Base-by-base conservation (phyloP, 2,329 filamentous ascomycete species). In the Aureobasidium subglaciale region DNA sequence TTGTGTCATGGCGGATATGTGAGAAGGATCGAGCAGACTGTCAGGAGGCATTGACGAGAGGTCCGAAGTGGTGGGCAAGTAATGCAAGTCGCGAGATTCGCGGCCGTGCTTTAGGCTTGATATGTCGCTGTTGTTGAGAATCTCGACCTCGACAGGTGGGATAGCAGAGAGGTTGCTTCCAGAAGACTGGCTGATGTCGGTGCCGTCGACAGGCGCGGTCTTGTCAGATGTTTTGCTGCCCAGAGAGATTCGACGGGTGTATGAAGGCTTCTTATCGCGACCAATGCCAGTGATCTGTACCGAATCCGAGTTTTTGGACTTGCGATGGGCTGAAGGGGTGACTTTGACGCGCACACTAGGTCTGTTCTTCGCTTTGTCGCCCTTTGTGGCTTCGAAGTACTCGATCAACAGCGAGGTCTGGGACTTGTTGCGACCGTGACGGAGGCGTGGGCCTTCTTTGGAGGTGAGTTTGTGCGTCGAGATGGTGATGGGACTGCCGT, bases 401-500 rank as follows among this genome's bases (percentile, higher is more conserved):
- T 96, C 91, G 65, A 96, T 96, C 64, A 96, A 78, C 62, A 96
- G 78, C 56, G 89, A 95, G 34, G 91, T 95, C 74, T 95, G 90
- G 42, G 89, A 95, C 64, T 82, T 80, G 71, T 67, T 72, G 67
- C 66, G 75, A 71, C 68, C 71, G 78, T 71, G 70, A 70, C 71
- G 59, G 78, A 73, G 69, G 60, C 77, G 73, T 8, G 68, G 79
- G 69, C 83, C 85, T 18, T 68, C 63, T 38, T 61, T 58, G 61
- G 56, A 54, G 43, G 60, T 63, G 64, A 73, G 83, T 81, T 71
- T 87, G 78, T 67, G 82, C 41, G 92, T 96, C 68, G 86, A 85
- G 70, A 99, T 95, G 59, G 90, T 97, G 66, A 99, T 85, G 38
- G 91, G 90, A 53, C 88, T 92, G 68, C 88, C 89, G 82, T 93